Percentiles rank a stretch among this genome's conserved stretches.
Evolutionary conservation across 1,284 basidiomycete genomes (phyloP).

Genomic region (Sporisorium exsertum): DNA sequence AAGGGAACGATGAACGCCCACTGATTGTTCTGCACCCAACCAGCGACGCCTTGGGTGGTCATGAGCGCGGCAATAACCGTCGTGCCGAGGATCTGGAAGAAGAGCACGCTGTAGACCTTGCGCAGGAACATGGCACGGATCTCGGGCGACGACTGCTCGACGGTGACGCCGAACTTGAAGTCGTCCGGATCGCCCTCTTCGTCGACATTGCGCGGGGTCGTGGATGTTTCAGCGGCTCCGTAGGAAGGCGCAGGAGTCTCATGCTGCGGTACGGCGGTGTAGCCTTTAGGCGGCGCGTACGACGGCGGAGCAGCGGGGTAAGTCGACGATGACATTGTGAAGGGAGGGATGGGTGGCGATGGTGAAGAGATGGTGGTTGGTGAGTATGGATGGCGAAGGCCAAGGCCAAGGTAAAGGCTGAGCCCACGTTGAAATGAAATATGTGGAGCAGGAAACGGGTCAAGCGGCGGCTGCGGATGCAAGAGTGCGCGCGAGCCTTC

Average conservation of each 20-base stretch:
- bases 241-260: slow-evolving; percentile 30
- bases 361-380: slow-evolving; percentile 2
- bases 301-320: slow-evolving; percentile 40
- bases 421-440: neutral
- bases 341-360: neutral
- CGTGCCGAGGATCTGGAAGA: slow-evolving; percentile 65
- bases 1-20: slow-evolving; percentile 73
- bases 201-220: slow-evolving; percentile 40
- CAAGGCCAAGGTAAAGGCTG: no score
- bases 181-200: slow-evolving; percentile 63
- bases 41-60: slow-evolving; percentile 39
- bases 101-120: slow-evolving; percentile 62
- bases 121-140: slow-evolving; percentile 64
- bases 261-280: slow-evolving; percentile 34
- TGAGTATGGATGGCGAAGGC: slow-evolving; percentile 1
- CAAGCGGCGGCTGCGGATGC: slow-evolving; percentile 1
- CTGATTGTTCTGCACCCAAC: slow-evolving; percentile 59
- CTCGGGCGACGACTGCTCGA: slow-evolving; percentile 65
- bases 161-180: slow-evolving; percentile 67
- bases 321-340: slow-evolving; percentile 21
- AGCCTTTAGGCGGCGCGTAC: slow-evolving; percentile 41
- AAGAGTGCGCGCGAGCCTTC: neutral
- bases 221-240: slow-evolving; percentile 32
- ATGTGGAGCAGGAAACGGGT: slow-evolving; percentile 5
- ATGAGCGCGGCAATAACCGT: slow-evolving; percentile 58